Conservation (phyloP, 805 yeast species). For the Isabelozyma heimii region DNA sequence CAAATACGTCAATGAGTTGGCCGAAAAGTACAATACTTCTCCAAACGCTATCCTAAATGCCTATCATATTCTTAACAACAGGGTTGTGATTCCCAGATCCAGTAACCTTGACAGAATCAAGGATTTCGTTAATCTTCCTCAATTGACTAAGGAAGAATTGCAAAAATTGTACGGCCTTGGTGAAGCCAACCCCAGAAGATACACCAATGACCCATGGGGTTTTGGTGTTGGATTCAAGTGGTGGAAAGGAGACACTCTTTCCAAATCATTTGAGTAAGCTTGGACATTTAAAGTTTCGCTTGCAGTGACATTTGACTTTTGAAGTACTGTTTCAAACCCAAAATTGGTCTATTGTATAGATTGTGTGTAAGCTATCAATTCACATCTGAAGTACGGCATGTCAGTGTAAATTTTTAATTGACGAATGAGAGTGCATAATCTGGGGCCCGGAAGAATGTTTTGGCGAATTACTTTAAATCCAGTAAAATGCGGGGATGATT, state of each 20-base stretch:
- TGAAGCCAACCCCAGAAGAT: slow-evolving; percentile 26
- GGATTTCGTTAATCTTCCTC: slow-evolving; percentile 26
- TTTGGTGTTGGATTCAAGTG: slow-evolving; percentile 33
- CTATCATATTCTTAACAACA: slow-evolving; percentile 55
- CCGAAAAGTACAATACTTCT: slow-evolving; percentile 51
- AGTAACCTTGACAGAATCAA: slow-evolving; percentile 54
- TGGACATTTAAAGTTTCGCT: too few species aligned
- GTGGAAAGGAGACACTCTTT: slow-evolving; percentile 30
- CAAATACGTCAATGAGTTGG: slow-evolving; percentile 49
- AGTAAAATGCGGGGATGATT: too few species aligned
- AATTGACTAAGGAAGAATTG: slow-evolving; percentile 30
- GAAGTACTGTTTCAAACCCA: too few species aligned
- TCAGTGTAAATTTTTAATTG: too few species aligned
- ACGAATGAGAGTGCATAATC: too few species aligned
- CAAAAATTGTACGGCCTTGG: slow-evolving; percentile 16
- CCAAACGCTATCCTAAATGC: slow-evolving; percentile 60
- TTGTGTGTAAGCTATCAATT: too few species aligned
- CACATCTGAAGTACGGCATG: too few species aligned
- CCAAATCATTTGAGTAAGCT: not conserved
- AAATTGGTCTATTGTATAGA: not conserved
- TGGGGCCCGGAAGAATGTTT: too few species aligned
- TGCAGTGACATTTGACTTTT: not conserved
- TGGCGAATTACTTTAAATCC: too few species aligned
- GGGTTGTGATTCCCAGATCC: slow-evolving; percentile 63
- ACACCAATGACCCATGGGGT: slow-evolving; percentile 34